phyloP scores from a whole-genome alignment of 257 asterid species.

The Nicotiana attenuata region DNA sequence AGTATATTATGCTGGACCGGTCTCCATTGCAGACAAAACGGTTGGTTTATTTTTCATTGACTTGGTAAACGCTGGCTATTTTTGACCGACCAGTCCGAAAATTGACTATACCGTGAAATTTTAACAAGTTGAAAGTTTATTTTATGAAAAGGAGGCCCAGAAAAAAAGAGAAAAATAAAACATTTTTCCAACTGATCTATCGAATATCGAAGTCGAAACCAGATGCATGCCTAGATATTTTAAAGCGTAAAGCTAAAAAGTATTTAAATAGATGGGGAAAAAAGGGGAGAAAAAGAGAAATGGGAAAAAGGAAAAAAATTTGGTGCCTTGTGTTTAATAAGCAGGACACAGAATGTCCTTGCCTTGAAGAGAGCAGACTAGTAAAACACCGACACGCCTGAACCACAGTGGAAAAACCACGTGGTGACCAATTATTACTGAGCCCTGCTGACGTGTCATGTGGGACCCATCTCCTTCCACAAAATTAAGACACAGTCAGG shows the following conservation, averaged over 20 bases:
- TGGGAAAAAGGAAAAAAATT: background rate
- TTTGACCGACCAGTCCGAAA: too few species aligned
- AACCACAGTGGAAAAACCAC: background rate
- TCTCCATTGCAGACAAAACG: too few species aligned
- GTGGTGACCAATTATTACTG: constrained; percentile 12
- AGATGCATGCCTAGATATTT: too few species aligned
- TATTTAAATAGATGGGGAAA: background rate
- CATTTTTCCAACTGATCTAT: background rate
- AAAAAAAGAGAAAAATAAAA: too few species aligned
- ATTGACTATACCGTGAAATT: too few species aligned
- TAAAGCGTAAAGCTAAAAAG: background rate
- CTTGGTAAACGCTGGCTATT: too few species aligned
- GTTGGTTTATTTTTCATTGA: too few species aligned
- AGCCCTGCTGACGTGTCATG: background rate
- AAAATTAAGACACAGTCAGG: background rate
- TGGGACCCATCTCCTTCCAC: constrained; percentile 11
- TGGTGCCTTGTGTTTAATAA: background rate
- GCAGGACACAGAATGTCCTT: constrained; percentile 11
- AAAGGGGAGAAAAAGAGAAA: background rate
- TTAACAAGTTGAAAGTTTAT: too few species aligned
- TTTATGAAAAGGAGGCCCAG: background rate
- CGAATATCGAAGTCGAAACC: background rate
- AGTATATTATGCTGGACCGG: too few species aligned
- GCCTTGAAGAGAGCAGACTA: background rate
- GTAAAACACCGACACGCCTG: constrained; percentile 6